Percentiles rank a stretch among this genome's conserved stretches.
These are phyloP conservation scores for Stereocaulon alpinum DNA, from an alignment of 495 filamentous ascomycete species.

Conservation along the genomic window DNA sequence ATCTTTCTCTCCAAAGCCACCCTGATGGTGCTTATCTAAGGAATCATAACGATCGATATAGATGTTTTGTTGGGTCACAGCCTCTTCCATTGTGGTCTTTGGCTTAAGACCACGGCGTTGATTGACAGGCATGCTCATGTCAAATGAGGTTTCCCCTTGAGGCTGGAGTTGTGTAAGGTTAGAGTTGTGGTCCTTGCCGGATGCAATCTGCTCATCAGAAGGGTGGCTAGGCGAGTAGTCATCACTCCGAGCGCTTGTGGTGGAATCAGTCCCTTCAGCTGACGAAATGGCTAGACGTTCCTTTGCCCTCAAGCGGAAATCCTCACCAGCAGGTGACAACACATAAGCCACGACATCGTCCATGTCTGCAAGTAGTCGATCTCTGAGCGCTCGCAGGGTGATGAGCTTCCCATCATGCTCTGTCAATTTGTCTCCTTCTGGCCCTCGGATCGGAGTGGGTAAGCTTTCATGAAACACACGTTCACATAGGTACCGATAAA, in stretches of 20 bases:
- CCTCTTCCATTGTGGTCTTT: background rate
- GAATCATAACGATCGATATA: background rate
- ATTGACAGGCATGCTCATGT: background rate
- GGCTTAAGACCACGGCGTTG: background rate
- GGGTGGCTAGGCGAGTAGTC: background rate
- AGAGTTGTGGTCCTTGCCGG: background rate
- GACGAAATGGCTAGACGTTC: background rate
- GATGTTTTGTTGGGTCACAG: background rate
- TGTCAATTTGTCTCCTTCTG: constrained; percentile 11
- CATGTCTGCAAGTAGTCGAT: constrained; percentile 6
- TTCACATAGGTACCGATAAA: constrained; percentile 12
- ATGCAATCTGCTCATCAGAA: constrained; percentile 5
- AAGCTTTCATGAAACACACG: constrained; percentile 9
- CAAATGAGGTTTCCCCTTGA: background rate
- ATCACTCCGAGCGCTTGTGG: background rate
- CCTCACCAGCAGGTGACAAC: constrained; percentile 12
- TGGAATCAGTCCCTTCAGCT: background rate
- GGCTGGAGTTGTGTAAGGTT: background rate
- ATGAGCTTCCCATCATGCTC: background rate
- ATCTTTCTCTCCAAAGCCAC: background rate
- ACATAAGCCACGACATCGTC: constrained; percentile 4
- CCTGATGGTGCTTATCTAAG: no score
- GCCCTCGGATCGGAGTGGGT: constrained; percentile 3
- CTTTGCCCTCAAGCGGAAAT: background rate
- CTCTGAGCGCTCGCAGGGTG: constrained; percentile 7